Evolutionary conservation across 768 basidiomycete species (phyloP), one percentile per base, ranked within the genome.

Genomic region (Suillus occidentalis): DNA sequence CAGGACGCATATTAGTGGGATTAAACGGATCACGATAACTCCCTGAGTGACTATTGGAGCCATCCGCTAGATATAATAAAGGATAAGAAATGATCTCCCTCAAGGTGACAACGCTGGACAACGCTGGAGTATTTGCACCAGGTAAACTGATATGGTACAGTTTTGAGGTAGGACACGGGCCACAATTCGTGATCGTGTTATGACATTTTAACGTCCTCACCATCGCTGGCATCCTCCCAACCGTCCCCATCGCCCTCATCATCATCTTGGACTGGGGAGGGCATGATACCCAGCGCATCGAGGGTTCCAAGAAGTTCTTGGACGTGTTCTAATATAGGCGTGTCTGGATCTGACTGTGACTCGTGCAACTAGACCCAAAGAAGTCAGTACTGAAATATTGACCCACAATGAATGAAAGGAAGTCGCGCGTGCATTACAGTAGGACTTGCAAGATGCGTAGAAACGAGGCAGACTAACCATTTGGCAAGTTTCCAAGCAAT

Each of bases 401-500:
- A 34, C 37, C 25, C 25, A 25, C 10, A 42, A 59, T 20, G 20
- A 28, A 42, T 28, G 18, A 42, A 28, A 59, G 39, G 18, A 31
- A 25, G 22, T 42, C 28, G 39, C 25, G 18, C 37, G 2, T 9
- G 9, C 9, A 18, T 50, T n/a, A 6, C n/a, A 10, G 12, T 13
- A 5, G 28, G 42, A 18, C 50, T 47, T 13, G 18, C n/a, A 28
- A n/a, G 14, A 8, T 43, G 16, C 13, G 37, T 36, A 28, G 9
- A 10, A 37, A 22, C 5, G n/a, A 61, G 22, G 20, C 63, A 25
- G n/a, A 78, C 87, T 66, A 63, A 93, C 93, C 74, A 83, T 86
- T 77, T 88, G 85, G 77, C 93, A 95, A 9, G 91, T 93, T 66
- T 94, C 89, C 64, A 97, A 75, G 72, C 92, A 92, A 72, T 94